Evolutionary conservation across 2,329 filamentous ascomycete species (phyloP).

Genomic region (Aaosphaeria pasadenensis): DNA sequence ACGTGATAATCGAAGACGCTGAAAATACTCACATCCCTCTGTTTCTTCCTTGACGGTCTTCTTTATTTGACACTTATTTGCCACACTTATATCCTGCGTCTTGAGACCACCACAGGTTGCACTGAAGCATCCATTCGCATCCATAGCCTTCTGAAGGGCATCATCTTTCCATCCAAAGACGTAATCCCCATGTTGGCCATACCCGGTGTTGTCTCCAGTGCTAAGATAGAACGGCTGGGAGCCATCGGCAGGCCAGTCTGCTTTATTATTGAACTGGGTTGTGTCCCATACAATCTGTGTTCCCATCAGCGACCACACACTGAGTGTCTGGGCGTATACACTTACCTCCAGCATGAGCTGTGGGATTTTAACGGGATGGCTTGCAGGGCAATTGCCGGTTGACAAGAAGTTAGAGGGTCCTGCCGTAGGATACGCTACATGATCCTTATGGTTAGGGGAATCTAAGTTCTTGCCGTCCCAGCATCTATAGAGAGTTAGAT

Average conservation of each 20-base stretch:
- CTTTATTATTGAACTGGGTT: constrained; percentile 25
- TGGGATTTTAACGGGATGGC: constrained; percentile 45
- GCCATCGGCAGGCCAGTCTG: constrained; percentile 19
- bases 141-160: constrained; percentile 43
- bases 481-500: constrained; percentile 24
- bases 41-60: constrained; percentile 16
- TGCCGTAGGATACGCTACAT: constrained; percentile 42
- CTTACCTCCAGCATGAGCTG: constrained; percentile 45
- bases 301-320: no score
- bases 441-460: constrained; percentile 55
- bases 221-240: constrained; percentile 21
- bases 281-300: constrained; percentile 45
- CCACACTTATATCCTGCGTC: constrained; percentile 19
- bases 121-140: constrained; percentile 21
- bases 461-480: constrained; percentile 52
- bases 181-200: constrained; percentile 49
- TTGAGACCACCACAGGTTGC: constrained; percentile 22
- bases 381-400: constrained; percentile 40
- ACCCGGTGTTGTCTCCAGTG: constrained; percentile 22
- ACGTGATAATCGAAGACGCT: no score
- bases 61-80: constrained; percentile 17
- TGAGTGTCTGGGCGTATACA: no score
- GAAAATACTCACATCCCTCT: not conserved
- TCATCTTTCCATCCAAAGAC: constrained; percentile 53
- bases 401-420: constrained; percentile 20